Evolutionary conservation across 2,329 filamentous ascomycete genomes (phyloP).

Genomic region (Thelonectria discophora): DNA sequence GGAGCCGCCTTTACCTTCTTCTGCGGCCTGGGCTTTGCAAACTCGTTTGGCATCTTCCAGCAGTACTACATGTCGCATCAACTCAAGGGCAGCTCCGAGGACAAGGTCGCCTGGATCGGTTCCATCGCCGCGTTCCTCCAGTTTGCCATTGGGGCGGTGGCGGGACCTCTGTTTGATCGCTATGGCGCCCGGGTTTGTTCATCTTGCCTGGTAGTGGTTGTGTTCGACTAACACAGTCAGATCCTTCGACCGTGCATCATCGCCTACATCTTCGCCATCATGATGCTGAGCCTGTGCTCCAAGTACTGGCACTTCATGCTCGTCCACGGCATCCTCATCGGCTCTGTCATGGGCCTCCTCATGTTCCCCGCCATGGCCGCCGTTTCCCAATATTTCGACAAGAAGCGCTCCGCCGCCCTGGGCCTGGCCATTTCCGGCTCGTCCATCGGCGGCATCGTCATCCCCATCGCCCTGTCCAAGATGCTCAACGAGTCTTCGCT

Average conservation of each 20-base stretch:
- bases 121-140: conserved; percentile 49
- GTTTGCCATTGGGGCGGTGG: conserved; percentile 43
- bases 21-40: conserved; percentile 52
- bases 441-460: conserved; percentile 62
- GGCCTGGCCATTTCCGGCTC: conserved; percentile 58
- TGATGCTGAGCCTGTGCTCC: conserved; percentile 46
- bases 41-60: conserved; percentile 57
- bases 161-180: conserved; percentile 35
- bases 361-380: conserved; percentile 56
- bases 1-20: conserved; percentile 50
- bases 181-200: conserved; percentile 30
- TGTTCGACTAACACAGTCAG: conserved; percentile 18
- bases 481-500: conserved; percentile 56
- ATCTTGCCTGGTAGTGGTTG: accelerated
- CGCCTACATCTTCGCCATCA: conserved; percentile 28
- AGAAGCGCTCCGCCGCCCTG: conserved; percentile 56
- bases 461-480: conserved; percentile 58
- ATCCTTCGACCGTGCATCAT: conserved; percentile 29
- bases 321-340: conserved; percentile 57
- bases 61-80: conserved; percentile 53
- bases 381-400: conserved; percentile 58
- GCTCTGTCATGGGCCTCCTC: conserved; percentile 52
- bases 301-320: conserved; percentile 64
- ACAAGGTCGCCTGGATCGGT: conserved; percentile 55
- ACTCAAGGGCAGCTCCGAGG: conserved; percentile 42